Evolutionary conservation across 164 flowering plant species (phyloP).

Genomic region (Nymphaea colorata): DNA sequence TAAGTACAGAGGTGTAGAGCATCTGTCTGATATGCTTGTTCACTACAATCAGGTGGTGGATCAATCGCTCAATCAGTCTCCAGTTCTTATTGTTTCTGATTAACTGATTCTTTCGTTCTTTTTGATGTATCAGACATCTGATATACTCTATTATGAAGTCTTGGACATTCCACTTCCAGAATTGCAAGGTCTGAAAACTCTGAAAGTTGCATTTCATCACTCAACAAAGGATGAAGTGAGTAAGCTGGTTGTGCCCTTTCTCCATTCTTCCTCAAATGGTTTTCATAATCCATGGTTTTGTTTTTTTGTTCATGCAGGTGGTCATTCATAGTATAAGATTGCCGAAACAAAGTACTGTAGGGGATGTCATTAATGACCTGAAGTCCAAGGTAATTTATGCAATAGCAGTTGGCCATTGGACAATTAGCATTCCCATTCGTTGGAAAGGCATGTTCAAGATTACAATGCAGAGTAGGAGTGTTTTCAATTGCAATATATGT

Average conservation of each 20-base stretch:
- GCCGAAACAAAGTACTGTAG: conserved; percentile 54
- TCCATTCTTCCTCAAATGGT: neutral
- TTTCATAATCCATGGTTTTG: neutral
- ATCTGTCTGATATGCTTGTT: conserved; percentile 58
- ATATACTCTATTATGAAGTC: conserved; percentile 74
- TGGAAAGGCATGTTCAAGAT: neutral
- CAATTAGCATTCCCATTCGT: neutral
- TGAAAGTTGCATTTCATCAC: conserved; percentile 40
- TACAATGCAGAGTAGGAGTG: neutral
- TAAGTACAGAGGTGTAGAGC: conserved; percentile 52
- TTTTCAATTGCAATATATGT: neutral
- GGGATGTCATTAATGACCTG: conserved; percentile 40
- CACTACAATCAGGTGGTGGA: conserved; percentile 66
- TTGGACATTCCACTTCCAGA: conserved; percentile 80
- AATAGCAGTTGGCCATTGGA: neutral
- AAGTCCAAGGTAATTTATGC: conserved; percentile 31
- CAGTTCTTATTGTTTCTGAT: neutral
- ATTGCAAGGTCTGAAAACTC: conserved; percentile 42
- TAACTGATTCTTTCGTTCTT: neutral
- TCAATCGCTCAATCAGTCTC: neutral
- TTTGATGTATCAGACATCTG: conserved; percentile 35
- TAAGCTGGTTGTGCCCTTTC: neutral
- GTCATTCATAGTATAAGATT: conserved; percentile 36
- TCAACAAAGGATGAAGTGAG: conserved; percentile 42
- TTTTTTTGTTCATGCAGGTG: conserved; percentile 20